Base-by-base conservation (phyloP, 2,329 filamentous ascomycete genomes). In the Paecilomyces niveus region DNA sequence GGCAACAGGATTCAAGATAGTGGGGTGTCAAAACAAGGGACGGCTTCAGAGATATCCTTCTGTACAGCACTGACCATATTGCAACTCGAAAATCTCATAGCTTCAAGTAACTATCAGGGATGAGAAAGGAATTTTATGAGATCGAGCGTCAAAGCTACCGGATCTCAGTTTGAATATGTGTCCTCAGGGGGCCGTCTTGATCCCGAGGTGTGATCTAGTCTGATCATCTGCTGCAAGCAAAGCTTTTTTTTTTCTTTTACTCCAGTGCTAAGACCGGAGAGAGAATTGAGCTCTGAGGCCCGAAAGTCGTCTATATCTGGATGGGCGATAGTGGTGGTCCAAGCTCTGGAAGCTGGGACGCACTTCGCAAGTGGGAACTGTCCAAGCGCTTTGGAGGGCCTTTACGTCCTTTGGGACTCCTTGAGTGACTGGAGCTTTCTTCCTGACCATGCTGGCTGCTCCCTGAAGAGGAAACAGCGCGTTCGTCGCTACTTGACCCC, bases 401-500 rank as follows among this genome's bases (percentile, higher is more conserved):
- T 59, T 72, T 73, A 55, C 67, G 64, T 32, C 62, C 59, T 49
- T 69, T 68, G 15, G 68, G 64, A 10, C 71, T 70, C 31, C 66
- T 62, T 5, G 73, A 71, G 39, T 68, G 71, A 54, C 57, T 67
- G 21, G 65, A 62, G 53, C 71, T 62, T 55, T 74, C 66, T 61
- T 68, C 56, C 76, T 80, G 57, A 2, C 53, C 65, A 53, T 78
- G 78, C 64, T 84, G 83, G 72, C 79, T 83, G 63, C 85, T 88
- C 62, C 85, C 86, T 9, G 87, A 87, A 4, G 87, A 88, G 3
- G 86, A 87, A 11, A 85, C 69, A 32, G 81, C 82, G 51, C 83
- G 78, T 57, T 87, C 84, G 45, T 85, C 80, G n/a, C 62, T 62
- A 49, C 64, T 65, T 31, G 68, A 64, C 21, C 57, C 56, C 10